Percentiles rank a stretch among this genome's conserved stretches.
phyloP scores from a whole-genome alignment of 75 land plant genomes.

The Cryptomeria japonica region DNA sequence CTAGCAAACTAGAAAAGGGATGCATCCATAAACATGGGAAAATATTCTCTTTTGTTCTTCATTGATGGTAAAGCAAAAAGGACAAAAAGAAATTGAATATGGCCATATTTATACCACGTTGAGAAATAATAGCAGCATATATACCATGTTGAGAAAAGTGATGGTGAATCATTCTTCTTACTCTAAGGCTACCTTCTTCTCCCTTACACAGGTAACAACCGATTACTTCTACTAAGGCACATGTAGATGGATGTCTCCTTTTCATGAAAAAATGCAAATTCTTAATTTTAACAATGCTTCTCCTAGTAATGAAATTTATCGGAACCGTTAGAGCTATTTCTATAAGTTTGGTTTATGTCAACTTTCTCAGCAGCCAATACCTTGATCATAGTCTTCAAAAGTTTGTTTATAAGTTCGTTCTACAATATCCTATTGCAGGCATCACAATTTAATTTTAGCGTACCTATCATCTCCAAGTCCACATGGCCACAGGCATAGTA shows the following conservation, averaged over 20 bases:
- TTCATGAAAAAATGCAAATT: background rate
- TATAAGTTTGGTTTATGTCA: background rate
- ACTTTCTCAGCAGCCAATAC: background rate
- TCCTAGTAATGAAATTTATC: background rate
- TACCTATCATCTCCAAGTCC: too few species aligned
- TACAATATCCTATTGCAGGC: background rate
- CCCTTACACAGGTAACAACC: conserved; percentile 41
- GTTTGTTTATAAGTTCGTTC: background rate
- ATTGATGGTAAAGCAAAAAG: background rate
- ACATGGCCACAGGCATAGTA: too few species aligned
- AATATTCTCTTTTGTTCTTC: too few species aligned
- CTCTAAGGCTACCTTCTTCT: conserved; percentile 45
- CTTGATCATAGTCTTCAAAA: background rate
- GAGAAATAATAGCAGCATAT: background rate
- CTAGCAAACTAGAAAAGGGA: too few species aligned
- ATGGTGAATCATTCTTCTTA: conserved; percentile 47
- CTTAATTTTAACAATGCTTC: background rate
- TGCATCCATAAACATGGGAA: too few species aligned
- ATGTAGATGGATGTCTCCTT: conserved; percentile 19
- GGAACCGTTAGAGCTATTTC: background rate
- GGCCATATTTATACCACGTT: background rate
- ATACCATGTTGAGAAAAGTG: conserved; percentile 68
- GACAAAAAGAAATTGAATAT: background rate
- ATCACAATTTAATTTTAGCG: background rate
- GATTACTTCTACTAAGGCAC: conserved; percentile 89